Evolutionary conservation across 768 basidiomycete genomes (phyloP).

Genomic region (Hortiboletus campestris): DNA sequence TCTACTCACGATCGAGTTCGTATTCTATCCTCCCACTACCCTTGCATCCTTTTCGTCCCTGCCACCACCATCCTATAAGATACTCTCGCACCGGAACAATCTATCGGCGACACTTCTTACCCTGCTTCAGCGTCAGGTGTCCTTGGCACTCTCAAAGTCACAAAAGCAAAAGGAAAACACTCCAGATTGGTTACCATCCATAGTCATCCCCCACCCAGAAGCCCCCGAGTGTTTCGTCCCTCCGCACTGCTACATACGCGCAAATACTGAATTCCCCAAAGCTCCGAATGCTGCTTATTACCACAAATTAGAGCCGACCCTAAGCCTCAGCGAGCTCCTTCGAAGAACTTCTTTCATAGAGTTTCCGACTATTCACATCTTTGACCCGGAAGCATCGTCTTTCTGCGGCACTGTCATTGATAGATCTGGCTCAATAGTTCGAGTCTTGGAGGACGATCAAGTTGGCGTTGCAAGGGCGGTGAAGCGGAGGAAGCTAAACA

Average conservation of each 20-base stretch:
- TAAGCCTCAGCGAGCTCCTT: constrained; percentile 48
- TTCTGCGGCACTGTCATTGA: constrained; percentile 65
- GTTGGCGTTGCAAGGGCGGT: constrained; percentile 33
- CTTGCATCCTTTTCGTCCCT: constrained; percentile 38
- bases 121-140: constrained; percentile 47
- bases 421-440: constrained; percentile 41
- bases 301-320: constrained; percentile 53
- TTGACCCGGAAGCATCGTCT: constrained; percentile 48
- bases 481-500: constrained; percentile 60
- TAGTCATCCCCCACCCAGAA: constrained; percentile 52
- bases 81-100: constrained; percentile 66
- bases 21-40: constrained; percentile 56
- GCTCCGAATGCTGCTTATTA: constrained; percentile 39
- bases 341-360: constrained; percentile 71
- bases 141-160: constrained; percentile 17
- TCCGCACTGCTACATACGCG: constrained; percentile 62
- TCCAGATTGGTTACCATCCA: constrained; percentile 56
- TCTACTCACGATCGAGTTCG: constrained; percentile 71
- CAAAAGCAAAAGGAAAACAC: constrained; percentile 47
- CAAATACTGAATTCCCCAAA: constrained; percentile 33
- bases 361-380: constrained; percentile 80
- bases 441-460: constrained; percentile 5
- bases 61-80: constrained; percentile 41
- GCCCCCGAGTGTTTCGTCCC: constrained; percentile 53
- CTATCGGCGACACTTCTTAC: constrained; percentile 47